These are phyloP conservation scores for Candida peoriensis DNA, from an alignment of 805 yeast genomes.

Conservation along the genomic window DNA sequence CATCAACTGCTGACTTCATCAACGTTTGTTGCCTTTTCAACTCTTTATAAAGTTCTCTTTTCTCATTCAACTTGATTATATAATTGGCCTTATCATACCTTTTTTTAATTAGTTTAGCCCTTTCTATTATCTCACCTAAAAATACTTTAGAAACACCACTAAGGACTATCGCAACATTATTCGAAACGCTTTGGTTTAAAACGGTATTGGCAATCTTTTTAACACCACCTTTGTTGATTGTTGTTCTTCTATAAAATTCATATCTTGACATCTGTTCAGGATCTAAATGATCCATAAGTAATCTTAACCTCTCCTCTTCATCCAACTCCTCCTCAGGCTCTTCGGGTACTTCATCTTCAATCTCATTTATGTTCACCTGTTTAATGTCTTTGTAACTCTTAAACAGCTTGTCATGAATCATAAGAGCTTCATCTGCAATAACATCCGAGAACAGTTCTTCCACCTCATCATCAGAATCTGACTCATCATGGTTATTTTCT, in stretches of 20 bases:
- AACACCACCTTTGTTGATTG: conserved; percentile 66
- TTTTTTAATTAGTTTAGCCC: conserved; percentile 68
- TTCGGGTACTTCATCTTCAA: conserved; percentile 22
- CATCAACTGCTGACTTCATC: conserved; percentile 28
- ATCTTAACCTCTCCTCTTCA: conserved; percentile 53
- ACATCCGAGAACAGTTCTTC: conserved; percentile 8
- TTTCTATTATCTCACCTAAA: conserved; percentile 84
- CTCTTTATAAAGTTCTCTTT: conserved; percentile 32
- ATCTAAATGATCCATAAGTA: conserved; percentile 68
- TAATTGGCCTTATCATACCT: conserved; percentile 39
- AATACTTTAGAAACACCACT: conserved; percentile 86
- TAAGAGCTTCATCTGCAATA: conserved; percentile 19
- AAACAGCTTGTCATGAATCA: conserved; percentile 14
- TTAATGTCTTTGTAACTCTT: neutral
- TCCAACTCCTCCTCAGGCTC: conserved; percentile 30
- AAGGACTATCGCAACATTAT: conserved; percentile 71
- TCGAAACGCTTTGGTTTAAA: conserved; percentile 74
- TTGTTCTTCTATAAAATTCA: conserved; percentile 80
- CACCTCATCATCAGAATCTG: conserved; percentile 11
- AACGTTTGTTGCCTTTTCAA: conserved; percentile 33
- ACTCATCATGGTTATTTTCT: conserved; percentile 15
- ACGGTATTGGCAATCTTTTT: conserved; percentile 76
- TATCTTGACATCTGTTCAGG: conserved; percentile 83
- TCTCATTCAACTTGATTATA: conserved; percentile 31
- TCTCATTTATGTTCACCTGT: conserved; percentile 9